Conservation (phyloP, 2,329 filamentous ascomycete species). For the Bipolaris victoriae region DNA sequence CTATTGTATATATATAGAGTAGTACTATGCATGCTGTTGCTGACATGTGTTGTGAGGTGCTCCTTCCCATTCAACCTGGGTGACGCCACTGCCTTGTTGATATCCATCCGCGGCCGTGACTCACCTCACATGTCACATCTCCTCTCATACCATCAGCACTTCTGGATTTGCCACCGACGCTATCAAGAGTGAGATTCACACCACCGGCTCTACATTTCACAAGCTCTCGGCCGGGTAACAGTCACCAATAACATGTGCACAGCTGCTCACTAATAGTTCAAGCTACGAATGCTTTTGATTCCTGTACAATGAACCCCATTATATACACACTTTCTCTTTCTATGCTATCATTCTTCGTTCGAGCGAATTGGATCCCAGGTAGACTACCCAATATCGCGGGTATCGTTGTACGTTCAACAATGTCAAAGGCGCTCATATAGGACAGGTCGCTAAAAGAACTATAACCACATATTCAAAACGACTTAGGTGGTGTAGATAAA, state of each 20-base stretch:
- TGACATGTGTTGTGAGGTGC: not conserved
- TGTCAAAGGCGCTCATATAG: not conserved
- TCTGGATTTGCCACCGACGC: not conserved
- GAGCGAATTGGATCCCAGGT: not conserved
- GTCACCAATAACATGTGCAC: not conserved
- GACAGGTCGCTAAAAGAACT: not conserved
- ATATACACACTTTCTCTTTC: not conserved
- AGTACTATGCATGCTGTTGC: too few species aligned
- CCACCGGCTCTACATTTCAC: not conserved
- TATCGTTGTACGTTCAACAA: not conserved
- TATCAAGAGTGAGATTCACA: not conserved
- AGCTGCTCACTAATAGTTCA: not conserved
- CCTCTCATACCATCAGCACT: not conserved
- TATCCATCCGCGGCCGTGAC: not conserved
- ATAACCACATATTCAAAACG: not conserved
- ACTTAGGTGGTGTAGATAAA: slow-evolving; percentile 70
- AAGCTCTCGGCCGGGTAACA: not conserved
- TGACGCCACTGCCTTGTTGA: not conserved
- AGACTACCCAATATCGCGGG: not conserved
- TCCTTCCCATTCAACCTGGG: not conserved
- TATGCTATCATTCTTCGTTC: not conserved
- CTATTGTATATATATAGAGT: too few species aligned
- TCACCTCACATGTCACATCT: not conserved
- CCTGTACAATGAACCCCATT: not conserved
- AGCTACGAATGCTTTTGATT: not conserved